Percentiles rank a stretch among this genome's conserved stretches.
Conservation (phyloP, 371 early-diverging fungal species). For the Mortierella sp. region DNA sequence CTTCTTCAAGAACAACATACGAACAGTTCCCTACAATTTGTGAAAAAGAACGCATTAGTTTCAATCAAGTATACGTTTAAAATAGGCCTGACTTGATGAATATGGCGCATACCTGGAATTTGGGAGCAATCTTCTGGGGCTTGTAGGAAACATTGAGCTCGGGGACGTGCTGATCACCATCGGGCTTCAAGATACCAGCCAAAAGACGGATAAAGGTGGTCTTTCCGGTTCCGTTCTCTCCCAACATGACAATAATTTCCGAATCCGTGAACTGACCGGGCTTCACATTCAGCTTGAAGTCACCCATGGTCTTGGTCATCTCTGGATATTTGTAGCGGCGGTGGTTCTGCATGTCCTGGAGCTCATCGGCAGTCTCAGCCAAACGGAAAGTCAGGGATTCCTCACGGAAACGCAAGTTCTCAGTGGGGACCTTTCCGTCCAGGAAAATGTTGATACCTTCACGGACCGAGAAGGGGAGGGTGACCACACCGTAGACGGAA, state of each 20-base stretch:
- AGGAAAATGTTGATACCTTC: conserved; percentile 99
- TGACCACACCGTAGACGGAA: conserved; percentile 99
- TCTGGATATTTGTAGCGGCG: conserved; percentile 88
- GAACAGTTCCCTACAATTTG: conserved; percentile 84
- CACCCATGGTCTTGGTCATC: conserved; percentile 88
- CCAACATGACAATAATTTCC: conserved; percentile 99
- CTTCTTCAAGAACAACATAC: conserved; percentile 95
- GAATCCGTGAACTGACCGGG: conserved; percentile 96
- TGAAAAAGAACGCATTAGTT: conserved; percentile 1
- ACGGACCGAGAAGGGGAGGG: conserved; percentile 97
- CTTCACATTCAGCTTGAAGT: conserved; percentile 89
- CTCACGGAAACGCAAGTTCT: conserved; percentile 99
- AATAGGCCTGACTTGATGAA: no score
- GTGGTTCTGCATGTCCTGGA: conserved; percentile 65
- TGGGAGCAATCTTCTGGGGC: conserved; percentile 99
- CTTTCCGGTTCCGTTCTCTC: conserved; percentile 99
- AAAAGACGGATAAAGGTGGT: conserved; percentile 98
- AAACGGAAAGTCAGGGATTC: conserved; percentile 97
- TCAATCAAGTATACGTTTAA: no score
- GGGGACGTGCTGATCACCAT: conserved; percentile 84
- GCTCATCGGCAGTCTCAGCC: conserved; percentile 88
- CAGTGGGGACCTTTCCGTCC: conserved; percentile 99
- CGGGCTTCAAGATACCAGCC: conserved; percentile 92
- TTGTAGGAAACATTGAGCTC: conserved; percentile 96
- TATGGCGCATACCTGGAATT: conserved; percentile 70